Base-by-base conservation (phyloP, 495 filamentous ascomycete species). In the Schizothecium vesticola region DNA sequence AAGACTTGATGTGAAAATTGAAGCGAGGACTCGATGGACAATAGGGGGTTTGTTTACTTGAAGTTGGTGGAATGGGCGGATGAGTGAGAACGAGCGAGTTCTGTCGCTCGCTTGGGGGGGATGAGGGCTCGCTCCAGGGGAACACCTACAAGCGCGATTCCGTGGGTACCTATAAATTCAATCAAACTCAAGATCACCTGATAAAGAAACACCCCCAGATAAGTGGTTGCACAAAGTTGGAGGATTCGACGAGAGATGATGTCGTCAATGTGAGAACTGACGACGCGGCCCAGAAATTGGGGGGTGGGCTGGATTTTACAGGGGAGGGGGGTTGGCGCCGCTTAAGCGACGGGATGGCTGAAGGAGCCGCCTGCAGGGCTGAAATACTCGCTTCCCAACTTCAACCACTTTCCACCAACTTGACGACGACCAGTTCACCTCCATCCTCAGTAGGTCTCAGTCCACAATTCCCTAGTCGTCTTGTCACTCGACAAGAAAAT, bases 211-310 rank as follows among this genome's bases (percentile, higher is more conserved):
- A 13, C 1, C 6, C 2, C 36, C 36, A 51, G 7, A 51, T 2
- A 43, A 2, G 16, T 51, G 43, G 43, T 51, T n/a, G 19, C 43
- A 51, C 43, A 51, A n/a, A n/a, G 19, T 8, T 51, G 43, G 43
- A 51, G 16, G 43, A 51, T 12, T 43, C 19, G 43, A n/a, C 36
- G n/a, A 51, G 19, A 51, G 55, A 23, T 33, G 26, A 29, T 26
- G 51, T 33, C 55, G 64, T 51, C 61, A 26, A 68, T 58, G 61
- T 64, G 61, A 68, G 36, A 64, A 68, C 43, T 63, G 67, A 68
- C 51, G 51, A 64, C 11, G 11, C 51, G 43, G 26, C 5, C 6
- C 43, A 51, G 43, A 65, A 59, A 29, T 23, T 22, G 43, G 51
- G 51, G 63, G 43, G 16, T n/a, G 64, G 13, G 19, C n/a, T 26